A percentile compares a stretch with the other conserved stretches of the same genome.
phyloP scores from a whole-genome alignment of 2,329 filamentous ascomycete genomes.

The Alternaria sp. region DNA sequence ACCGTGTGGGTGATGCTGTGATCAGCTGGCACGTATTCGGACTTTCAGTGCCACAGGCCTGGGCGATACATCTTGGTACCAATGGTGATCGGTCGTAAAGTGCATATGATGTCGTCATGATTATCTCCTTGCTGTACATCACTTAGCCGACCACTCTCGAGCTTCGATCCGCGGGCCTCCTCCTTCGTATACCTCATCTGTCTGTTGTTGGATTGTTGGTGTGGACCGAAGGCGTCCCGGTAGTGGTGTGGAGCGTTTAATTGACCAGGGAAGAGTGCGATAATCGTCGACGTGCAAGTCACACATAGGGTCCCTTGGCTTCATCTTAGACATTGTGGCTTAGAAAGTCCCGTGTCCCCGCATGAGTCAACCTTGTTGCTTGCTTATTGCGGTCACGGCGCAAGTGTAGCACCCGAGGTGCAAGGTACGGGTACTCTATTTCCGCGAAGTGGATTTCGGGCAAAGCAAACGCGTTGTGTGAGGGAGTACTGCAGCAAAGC shows the following conservation, averaged over 20 bases:
- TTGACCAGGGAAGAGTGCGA: neutral
- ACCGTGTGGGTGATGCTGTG: neutral
- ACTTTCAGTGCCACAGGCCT: neutral
- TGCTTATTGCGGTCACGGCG: constrained; percentile 1
- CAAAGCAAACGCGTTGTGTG: neutral
- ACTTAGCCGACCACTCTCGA: neutral
- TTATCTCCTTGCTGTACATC: neutral
- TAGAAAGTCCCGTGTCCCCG: constrained; percentile 3
- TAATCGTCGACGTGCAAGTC: neutral
- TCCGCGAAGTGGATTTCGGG: neutral
- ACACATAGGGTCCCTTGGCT: neutral
- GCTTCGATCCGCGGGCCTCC: neutral
- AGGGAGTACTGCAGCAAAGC: neutral
- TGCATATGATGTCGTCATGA: neutral
- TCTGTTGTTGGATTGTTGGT: neutral
- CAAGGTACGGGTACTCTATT: constrained; percentile 10
- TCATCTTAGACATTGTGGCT: neutral
- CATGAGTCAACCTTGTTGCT: constrained; percentile 3
- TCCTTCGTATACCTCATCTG: neutral
- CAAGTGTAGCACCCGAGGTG: constrained; percentile 7
- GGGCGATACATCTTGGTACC: neutral
- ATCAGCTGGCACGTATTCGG: neutral
- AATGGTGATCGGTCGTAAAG: neutral
- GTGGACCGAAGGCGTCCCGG: neutral
- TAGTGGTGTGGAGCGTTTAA: neutral